Evolutionary conservation across 352 stramenopile species (phyloP).

Genomic region (Phytophthora colocasiae): DNA sequence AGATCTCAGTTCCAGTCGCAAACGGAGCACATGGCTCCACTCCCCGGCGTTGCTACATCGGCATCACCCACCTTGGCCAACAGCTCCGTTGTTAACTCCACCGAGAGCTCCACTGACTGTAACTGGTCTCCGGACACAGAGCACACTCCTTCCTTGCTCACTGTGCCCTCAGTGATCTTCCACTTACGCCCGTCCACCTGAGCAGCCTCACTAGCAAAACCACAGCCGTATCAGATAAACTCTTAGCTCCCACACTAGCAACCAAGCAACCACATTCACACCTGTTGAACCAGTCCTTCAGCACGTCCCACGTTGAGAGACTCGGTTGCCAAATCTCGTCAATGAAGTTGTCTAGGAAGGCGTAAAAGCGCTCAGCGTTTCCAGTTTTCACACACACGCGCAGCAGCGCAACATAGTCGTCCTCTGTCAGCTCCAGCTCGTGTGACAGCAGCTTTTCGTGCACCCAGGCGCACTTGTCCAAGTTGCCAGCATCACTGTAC

Average conservation of each 20-base stretch:
- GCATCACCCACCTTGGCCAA: conserved; percentile 62
- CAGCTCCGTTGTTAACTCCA: conserved; percentile 50
- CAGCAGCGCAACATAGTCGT: conserved; percentile 72
- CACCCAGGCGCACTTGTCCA: conserved; percentile 67
- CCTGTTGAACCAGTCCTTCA: conserved; percentile 81
- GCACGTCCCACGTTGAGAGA: conserved; percentile 56
- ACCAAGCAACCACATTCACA: conserved; percentile 24
- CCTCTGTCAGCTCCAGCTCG: conserved; percentile 63
- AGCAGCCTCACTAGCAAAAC: conserved; percentile 56
- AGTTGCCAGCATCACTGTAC: conserved; percentile 57
- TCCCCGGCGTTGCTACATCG: conserved; percentile 4
- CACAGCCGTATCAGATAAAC: conserved; percentile 17
- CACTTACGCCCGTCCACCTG: conserved; percentile 65
- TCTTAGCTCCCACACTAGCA: conserved; percentile 1
- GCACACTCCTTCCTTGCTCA: conserved; percentile 63
- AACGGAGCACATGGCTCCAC: conserved; percentile 27
- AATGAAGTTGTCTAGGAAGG: conserved; percentile 61
- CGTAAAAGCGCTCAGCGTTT: conserved; percentile 60
- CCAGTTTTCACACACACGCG: conserved; percentile 48
- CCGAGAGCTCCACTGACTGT: conserved; percentile 69
- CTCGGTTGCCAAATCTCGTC: conserved; percentile 66
- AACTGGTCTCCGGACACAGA: conserved; percentile 68
- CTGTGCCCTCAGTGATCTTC: conserved; percentile 59
- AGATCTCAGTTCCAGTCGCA: conserved; percentile 1
- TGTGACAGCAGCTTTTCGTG: conserved; percentile 56